Evolutionary conservation across 139 green algal species (phyloP).

Genomic region (Micractinium conductrix): DNA sequence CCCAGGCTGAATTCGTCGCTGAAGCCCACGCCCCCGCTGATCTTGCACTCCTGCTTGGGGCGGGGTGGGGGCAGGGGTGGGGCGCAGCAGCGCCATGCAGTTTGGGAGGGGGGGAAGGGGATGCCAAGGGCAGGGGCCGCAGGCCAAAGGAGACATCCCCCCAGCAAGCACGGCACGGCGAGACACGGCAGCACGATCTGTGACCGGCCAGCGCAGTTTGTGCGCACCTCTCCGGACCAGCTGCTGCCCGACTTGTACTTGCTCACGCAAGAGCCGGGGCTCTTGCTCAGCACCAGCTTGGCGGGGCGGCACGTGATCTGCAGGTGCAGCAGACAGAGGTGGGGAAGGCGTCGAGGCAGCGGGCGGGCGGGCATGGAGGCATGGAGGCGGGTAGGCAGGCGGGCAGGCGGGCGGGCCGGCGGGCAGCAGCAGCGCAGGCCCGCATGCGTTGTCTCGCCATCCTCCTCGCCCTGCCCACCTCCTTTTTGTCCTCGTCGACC

Average conservation of each 20-base stretch:
- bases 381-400: not conserved
- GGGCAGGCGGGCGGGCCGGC: not conserved
- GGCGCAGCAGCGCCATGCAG: not conserved
- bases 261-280: slow-evolving; percentile 35
- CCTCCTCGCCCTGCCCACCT: not conserved
- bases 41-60: not conserved
- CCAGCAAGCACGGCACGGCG: not conserved
- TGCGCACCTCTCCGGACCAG: slow-evolving; percentile 41
- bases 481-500: slow-evolving; percentile 17
- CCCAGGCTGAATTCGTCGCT: not conserved
- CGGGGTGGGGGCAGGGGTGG: no score
- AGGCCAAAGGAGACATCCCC: no score
- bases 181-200: not conserved
- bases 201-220: no score
- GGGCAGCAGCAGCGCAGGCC: not conserved
- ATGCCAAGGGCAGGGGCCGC: not conserved
- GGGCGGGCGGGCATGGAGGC: not conserved
- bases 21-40: not conserved
- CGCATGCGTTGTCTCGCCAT: not conserved
- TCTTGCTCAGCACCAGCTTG: slow-evolving; percentile 42
- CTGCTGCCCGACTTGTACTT: slow-evolving; percentile 9
- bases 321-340: not conserved
- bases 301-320: slow-evolving; percentile 32
- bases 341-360: no score
- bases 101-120: no score